phyloP scores from a whole-genome alignment of 2,329 filamentous ascomycete genomes.

The Coniosporium tulheliwenetii region DNA sequence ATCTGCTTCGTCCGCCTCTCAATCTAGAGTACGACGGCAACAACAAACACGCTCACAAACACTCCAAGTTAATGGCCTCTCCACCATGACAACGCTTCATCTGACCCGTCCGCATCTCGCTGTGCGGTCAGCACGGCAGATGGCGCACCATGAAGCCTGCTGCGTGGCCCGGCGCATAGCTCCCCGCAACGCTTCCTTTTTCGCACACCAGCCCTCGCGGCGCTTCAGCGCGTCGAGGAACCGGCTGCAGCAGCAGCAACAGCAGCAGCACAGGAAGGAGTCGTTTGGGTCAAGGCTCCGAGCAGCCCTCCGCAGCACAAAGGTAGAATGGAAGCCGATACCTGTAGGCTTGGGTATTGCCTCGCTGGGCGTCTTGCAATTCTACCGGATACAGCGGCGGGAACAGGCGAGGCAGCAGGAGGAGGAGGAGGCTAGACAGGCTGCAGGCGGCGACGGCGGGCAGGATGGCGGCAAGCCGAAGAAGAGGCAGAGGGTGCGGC shows the following conservation, averaged over 20 bases:
- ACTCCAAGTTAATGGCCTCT: too few species aligned
- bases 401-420: slow-evolving; percentile 26
- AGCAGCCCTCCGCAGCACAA: slow-evolving; percentile 45
- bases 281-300: slow-evolving; percentile 42
- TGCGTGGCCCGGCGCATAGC: too few species aligned
- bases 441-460: slow-evolving; percentile 29
- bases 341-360: slow-evolving; percentile 74
- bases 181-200: background rate
- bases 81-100: too few species aligned
- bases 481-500: slow-evolving; percentile 49
- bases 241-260: slow-evolving; percentile 21
- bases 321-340: slow-evolving; percentile 79
- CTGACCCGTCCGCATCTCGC: too few species aligned
- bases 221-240: slow-evolving; percentile 24
- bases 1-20: too few species aligned
- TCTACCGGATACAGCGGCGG: slow-evolving; percentile 55
- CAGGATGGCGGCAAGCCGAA: slow-evolving; percentile 32
- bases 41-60: too few species aligned
- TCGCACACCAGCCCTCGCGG: slow-evolving; percentile 1
- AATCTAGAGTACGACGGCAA: too few species aligned
- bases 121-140: too few species aligned
- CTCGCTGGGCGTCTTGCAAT: slow-evolving; percentile 68
- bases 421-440: slow-evolving; percentile 17
- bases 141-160: too few species aligned
- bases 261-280: slow-evolving; percentile 25